Conservation (phyloP, 208 protist genomes). For the Leptomonas pyrrhocoris region DNA sequence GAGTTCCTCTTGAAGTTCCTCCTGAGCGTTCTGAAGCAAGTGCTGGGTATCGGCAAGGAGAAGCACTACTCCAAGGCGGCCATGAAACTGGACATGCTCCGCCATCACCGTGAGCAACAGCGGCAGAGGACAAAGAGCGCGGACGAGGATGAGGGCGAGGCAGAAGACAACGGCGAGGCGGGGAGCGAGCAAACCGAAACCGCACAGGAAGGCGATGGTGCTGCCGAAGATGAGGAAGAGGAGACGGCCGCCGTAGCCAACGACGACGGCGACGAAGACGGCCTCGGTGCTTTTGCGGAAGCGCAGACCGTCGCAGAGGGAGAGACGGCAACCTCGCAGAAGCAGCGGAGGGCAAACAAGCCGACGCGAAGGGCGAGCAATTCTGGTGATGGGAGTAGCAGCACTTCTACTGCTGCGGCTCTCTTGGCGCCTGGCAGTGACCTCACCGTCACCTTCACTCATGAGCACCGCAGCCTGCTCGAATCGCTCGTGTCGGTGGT, state of each 20-base stretch:
- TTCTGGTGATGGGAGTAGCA: not conserved
- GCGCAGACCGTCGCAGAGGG: constrained; percentile 46
- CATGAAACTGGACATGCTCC: constrained; percentile 82
- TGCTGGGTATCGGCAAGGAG: constrained; percentile 88
- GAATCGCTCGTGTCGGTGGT: constrained; percentile 79
- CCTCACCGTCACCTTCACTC: constrained; percentile 74
- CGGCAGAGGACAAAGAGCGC: constrained; percentile 4
- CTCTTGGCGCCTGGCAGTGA: constrained; percentile 30
- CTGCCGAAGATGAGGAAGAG: constrained; percentile 21
- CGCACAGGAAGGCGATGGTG: constrained; percentile 2
- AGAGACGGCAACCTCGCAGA: not conserved
- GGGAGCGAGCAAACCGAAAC: constrained; percentile 15
- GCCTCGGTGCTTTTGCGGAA: constrained; percentile 69
- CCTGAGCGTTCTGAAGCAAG: constrained; percentile 82
- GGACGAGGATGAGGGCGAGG: constrained; percentile 12
- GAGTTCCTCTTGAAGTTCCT: constrained; percentile 89
- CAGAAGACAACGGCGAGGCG: constrained; percentile 32
- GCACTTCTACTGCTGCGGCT: not conserved
- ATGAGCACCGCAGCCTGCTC: constrained; percentile 71
- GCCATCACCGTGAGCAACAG: constrained; percentile 37
- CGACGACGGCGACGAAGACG: constrained; percentile 50
- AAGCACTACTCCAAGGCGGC: constrained; percentile 60
- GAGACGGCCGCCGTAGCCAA: constrained; percentile 28
- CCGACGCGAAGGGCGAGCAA: not conserved
- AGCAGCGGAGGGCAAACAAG: not conserved